Conservation (phyloP, 306 rosid species). For the Elaeagnus macrophylla region DNA sequence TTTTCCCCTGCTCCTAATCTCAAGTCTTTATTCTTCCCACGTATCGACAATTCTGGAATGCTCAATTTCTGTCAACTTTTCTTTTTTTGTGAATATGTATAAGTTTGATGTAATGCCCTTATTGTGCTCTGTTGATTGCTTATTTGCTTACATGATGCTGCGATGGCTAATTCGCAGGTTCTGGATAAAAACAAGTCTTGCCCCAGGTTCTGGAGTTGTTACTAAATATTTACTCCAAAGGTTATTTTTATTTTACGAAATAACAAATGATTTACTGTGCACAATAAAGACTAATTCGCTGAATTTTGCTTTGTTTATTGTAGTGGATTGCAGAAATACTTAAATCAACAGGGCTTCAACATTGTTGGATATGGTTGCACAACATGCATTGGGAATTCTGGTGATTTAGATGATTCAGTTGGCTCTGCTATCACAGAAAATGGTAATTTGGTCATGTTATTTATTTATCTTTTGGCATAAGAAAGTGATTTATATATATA, state of each 20-base stretch:
- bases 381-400: constrained; percentile 93
- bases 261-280: neutral
- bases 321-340: constrained; percentile 76
- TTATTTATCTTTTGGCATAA: too few species aligned
- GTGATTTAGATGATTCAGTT: constrained; percentile 73
- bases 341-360: constrained; percentile 78
- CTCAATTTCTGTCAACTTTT: too few species aligned
- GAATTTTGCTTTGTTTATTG: constrained; percentile 21
- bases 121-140: too few species aligned
- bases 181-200: constrained; percentile 98
- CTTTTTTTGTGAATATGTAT: too few species aligned
- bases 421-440: constrained; percentile 74
- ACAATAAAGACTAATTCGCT: constrained; percentile 7
- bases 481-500: too few species aligned
- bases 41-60: too few species aligned
- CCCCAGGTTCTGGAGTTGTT: constrained; percentile 94
- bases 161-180: constrained; percentile 47
- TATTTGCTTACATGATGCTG: too few species aligned
- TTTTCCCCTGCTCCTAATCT: neutral
- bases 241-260: constrained; percentile 26
- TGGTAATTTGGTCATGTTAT: constrained; percentile 26
- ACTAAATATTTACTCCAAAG: constrained; percentile 84
- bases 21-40: neutral
- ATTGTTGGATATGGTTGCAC: constrained; percentile 98
- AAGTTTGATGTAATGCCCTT: too few species aligned